A percentile compares a stretch with the other conserved stretches of the same genome.
Evolutionary conservation across 495 filamentous ascomycete genomes (phyloP).

Genomic region (Xanthoparmelia taractica): DNA sequence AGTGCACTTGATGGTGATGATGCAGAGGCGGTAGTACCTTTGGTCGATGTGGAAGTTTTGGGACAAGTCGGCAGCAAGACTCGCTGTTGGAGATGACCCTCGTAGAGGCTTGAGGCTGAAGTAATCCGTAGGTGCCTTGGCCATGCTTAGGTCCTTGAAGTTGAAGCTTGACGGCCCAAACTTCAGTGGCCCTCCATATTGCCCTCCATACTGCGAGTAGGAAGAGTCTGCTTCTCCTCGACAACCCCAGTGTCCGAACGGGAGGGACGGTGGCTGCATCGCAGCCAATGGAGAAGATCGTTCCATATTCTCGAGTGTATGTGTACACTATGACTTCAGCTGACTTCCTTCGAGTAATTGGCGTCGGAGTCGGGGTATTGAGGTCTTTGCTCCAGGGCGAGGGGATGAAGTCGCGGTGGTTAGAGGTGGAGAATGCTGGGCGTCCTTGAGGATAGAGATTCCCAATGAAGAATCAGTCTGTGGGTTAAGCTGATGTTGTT

Average conservation of each 20-base stretch:
- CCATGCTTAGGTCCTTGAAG: constrained; percentile 66
- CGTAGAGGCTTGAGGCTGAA: constrained; percentile 65
- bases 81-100: constrained; percentile 84
- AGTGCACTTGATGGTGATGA: constrained; percentile 20
- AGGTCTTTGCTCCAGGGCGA: not conserved
- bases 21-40: constrained; percentile 49
- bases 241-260: constrained; percentile 47
- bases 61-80: constrained; percentile 84
- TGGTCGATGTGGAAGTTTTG: constrained; percentile 94
- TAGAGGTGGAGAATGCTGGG: not conserved
- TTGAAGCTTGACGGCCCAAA: constrained; percentile 61
- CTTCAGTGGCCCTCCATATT: constrained; percentile 43
- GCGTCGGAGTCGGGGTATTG: not conserved
- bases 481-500: constrained; percentile 9
- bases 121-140: constrained; percentile 60
- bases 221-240: constrained; percentile 45
- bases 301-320: constrained; percentile 54
- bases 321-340: constrained; percentile 4
- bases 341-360: constrained; percentile 2
- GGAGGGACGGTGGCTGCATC: constrained; percentile 72
- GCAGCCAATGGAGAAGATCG: constrained; percentile 89
- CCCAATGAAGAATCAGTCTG: constrained; percentile 8
- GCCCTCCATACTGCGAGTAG: constrained; percentile 42
- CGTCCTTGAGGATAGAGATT: constrained; percentile 6
- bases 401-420: not conserved